Evolutionary conservation across 805 yeast genomes (phyloP).

Genomic region (Babjeviella inositovora): DNA sequence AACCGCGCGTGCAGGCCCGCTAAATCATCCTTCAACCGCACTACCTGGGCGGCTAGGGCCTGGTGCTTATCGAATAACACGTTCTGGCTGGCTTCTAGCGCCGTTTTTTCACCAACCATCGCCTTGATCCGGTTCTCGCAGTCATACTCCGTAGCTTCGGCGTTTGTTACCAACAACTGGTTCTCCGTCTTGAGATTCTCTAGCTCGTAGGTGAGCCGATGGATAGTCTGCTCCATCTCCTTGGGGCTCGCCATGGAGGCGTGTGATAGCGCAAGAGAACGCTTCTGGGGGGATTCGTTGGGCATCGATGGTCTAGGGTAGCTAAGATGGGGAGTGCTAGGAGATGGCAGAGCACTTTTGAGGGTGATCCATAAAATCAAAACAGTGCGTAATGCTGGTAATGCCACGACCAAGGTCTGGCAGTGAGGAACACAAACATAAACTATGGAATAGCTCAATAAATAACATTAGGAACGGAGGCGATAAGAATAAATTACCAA

Average conservation of each 20-base stretch:
- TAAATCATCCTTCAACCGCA: constrained; percentile 8
- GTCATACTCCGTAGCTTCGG: not conserved
- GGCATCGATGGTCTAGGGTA: no score
- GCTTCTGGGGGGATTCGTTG: no score
- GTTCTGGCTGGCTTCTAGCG: constrained; percentile 16
- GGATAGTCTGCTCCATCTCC: constrained; percentile 6
- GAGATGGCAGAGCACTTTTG: no score
- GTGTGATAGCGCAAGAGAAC: constrained; percentile 10
- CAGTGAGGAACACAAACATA: no score
- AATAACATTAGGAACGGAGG: no score
- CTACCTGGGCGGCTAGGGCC: constrained; percentile 9
- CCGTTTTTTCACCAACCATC: constrained; percentile 6
- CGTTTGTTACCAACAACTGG: not conserved
- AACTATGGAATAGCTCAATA: no score
- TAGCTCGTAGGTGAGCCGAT: constrained; percentile 7
- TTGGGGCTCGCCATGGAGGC: constrained; percentile 5
- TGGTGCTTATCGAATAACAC: constrained; percentile 16
- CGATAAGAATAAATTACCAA: no score
- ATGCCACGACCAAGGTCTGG: no score
- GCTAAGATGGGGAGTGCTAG: no score
- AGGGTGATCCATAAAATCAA: no score
- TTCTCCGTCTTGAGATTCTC: constrained; percentile 8
- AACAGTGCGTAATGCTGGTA: no score
- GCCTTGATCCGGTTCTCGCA: not conserved
- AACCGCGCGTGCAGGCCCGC: constrained; percentile 7